phyloP scores from a whole-genome alignment of 257 asterid species.

The Jacaranda copaia region DNA sequence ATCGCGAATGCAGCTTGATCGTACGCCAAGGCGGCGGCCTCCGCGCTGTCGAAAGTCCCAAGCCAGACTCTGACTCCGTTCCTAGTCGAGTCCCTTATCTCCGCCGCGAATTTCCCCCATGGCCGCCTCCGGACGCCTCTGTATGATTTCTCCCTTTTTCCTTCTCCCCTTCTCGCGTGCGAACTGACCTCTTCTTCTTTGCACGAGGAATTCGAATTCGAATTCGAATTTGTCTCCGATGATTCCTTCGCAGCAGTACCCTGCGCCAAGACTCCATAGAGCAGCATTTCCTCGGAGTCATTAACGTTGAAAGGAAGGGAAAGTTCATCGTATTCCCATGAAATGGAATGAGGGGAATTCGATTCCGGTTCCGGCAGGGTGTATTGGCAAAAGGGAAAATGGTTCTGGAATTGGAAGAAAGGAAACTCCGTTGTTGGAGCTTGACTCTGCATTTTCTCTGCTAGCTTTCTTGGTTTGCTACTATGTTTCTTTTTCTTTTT shows the following conservation, averaged over 20 bases:
- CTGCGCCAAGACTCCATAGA: slow-evolving; percentile 48
- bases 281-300: slow-evolving; percentile 77
- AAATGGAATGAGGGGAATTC: background rate
- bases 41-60: slow-evolving; percentile 86
- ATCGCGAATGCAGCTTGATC: slow-evolving; percentile 85
- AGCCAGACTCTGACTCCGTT: slow-evolving; percentile 87
- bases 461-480: slow-evolving; percentile 12
- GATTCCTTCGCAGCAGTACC: slow-evolving; percentile 34
- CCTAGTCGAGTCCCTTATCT: slow-evolving; percentile 84
- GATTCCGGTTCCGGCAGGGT: slow-evolving; percentile 38
- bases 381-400: slow-evolving; percentile 28
- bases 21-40: slow-evolving; percentile 88
- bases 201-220: slow-evolving; percentile 31
- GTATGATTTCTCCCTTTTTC: slow-evolving; percentile 45
- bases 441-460: background rate
- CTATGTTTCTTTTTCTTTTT: slow-evolving; percentile 3
- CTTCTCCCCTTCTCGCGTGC: background rate
- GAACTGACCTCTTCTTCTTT: slow-evolving; percentile 69
- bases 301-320: slow-evolving; percentile 72
- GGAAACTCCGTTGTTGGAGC: slow-evolving; percentile 35
- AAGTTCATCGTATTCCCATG: slow-evolving; percentile 43
- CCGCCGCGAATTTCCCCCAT: slow-evolving; percentile 94
- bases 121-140: slow-evolving; percentile 85
- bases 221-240: slow-evolving; percentile 34
- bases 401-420: slow-evolving; percentile 35